Evolutionary conservation across 345 rosid genomes (phyloP), one percentile per base, ranked within the genome.

Genomic region (Laguncularia racemosa): DNA sequence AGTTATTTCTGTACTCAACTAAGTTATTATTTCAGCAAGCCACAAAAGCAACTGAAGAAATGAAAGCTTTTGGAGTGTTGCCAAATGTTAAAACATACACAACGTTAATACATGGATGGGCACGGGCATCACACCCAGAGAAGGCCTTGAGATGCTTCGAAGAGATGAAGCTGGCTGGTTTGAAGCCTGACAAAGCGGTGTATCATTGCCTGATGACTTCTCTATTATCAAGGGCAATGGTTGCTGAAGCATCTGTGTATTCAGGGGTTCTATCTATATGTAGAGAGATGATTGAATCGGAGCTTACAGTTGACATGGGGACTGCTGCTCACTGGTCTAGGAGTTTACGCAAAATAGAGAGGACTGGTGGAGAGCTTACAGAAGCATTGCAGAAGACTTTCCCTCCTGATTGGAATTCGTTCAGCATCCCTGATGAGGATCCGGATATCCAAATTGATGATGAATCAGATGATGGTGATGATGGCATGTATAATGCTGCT

Each of bases 21-120:
- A 53, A 49, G 13, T 46, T 15, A 57, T 23, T 21, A 23, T 54
- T 18, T 50, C 14, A 54, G 38, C 84, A 85, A 73, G 98, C 97
- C 55, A 68, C 76, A 45, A 74, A 79, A 55, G 76, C 88, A 45
- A 64, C 84, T 14, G 53, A 81, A 66, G 91, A 87, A 66, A 92
- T 92, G 99, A 69, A 72, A 69, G 68, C 69, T 38, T 6, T 72
- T 54, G 91, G 91, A 40, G 77, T 89, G 52, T 75, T 46, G 71
- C 99, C 96, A 43, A 93, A 93, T 73, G 68, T 89, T 65, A 89
- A 83, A 77, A 93, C 99, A 23, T 89, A 86, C 73, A 93, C 97
- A 3, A 86, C 97, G 2, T 55, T 93, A 59, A 89, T 93, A 54
- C 82, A 89, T 52, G 99, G 97, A 56, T 93, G 99, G 99, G 86